Conservation (phyloP, 2,329 filamentous ascomycete species). For the Colletotrichum lupini region DNA sequence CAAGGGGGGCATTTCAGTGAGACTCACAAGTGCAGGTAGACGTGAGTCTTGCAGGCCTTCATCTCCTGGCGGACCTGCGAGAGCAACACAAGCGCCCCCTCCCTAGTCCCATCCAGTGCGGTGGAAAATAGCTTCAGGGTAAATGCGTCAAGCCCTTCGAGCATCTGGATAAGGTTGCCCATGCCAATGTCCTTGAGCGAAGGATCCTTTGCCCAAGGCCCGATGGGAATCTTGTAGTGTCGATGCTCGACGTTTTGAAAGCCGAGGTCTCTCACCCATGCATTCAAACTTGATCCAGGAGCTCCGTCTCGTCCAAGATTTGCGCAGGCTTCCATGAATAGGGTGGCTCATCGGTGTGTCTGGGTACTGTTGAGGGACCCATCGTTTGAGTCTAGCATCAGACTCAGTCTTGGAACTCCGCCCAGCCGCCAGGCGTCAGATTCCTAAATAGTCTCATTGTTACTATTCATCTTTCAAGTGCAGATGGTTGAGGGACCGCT, state of each 20-base stretch:
- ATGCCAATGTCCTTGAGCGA: conserved; percentile 45
- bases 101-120: conserved; percentile 41
- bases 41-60: conserved; percentile 41
- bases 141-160: conserved; percentile 40
- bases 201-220: conserved; percentile 49
- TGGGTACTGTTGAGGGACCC: conserved; percentile 32
- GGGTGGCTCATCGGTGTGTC: conserved; percentile 33
- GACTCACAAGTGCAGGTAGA: conserved; percentile 39
- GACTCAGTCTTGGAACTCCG: conserved; percentile 40
- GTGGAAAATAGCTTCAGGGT: conserved; percentile 42
- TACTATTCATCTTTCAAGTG: neutral
- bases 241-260: conserved; percentile 47
- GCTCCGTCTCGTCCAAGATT: conserved; percentile 42
- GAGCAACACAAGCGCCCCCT: conserved; percentile 42
- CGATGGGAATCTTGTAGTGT: conserved; percentile 46
- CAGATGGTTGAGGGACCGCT: neutral
- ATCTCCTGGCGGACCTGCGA: conserved; percentile 42
- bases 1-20: no score
- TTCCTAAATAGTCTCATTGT: conserved; percentile 38
- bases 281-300: conserved; percentile 40
- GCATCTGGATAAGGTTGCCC: conserved; percentile 28
- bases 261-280: conserved; percentile 47
- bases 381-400: conserved; percentile 38
- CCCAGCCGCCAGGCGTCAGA: conserved; percentile 47
- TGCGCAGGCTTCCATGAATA: conserved; percentile 37